phyloP scores from a whole-genome alignment of 2,329 filamentous ascomycete species.

The Fusarium luffae region DNA sequence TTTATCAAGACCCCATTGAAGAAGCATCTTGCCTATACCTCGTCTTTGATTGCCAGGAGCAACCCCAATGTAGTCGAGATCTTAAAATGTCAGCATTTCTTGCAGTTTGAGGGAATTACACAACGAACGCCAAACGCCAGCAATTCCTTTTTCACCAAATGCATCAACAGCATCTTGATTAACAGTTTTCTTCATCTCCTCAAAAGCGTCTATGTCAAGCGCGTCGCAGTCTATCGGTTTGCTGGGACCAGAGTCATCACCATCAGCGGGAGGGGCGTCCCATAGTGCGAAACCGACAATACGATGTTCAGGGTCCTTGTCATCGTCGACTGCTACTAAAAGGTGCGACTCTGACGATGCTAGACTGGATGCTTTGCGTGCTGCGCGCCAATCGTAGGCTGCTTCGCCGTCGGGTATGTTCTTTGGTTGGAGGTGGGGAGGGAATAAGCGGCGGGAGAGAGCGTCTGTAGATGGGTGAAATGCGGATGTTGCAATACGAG shows the following conservation, averaged over 20 bases:
- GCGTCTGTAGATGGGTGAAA: conserved; percentile 17
- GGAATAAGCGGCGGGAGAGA: conserved; percentile 14
- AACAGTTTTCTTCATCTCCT: conserved; percentile 7
- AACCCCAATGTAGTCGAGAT: conserved; percentile 23
- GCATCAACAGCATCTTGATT: conserved; percentile 7
- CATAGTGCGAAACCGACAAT: conserved; percentile 16
- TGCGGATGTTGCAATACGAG: conserved; percentile 12
- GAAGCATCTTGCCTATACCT: conserved; percentile 7
- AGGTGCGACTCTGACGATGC: not conserved
- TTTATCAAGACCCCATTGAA: not conserved
- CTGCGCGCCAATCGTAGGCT: conserved; percentile 20
- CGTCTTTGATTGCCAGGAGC: conserved; percentile 6
- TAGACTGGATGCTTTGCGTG: conserved; percentile 10
- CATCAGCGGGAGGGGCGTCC: conserved; percentile 1
- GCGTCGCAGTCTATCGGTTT: not conserved
- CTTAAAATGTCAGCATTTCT: not conserved
- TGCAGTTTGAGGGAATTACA: fast-evolving
- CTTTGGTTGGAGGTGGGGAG: conserved; percentile 7
- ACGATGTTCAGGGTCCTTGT: not conserved
- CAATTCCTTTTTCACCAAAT: conserved; percentile 4
- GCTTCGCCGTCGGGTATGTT: conserved; percentile 12
- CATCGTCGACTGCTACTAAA: not conserved
- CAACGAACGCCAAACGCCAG: conserved; percentile 14
- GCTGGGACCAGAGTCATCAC: not conserved
- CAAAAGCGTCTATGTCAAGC: conserved; percentile 2